Evolutionary conservation across 1,284 basidiomycete species (phyloP), one percentile per base, ranked within the genome.

Genomic region (Ceratobasidium sp.): DNA sequence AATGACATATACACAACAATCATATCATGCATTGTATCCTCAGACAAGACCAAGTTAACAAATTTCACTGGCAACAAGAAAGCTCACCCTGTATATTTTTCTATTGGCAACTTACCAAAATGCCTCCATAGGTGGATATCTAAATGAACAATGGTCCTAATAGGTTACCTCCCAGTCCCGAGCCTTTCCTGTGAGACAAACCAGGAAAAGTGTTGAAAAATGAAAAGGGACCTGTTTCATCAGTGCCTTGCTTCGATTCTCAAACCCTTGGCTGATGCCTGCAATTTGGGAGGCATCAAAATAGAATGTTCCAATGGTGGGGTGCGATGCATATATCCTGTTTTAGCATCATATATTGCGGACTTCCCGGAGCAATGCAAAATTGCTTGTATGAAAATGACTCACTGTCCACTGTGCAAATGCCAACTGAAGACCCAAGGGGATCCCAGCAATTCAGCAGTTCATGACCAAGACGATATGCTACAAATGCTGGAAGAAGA

Each of bases 211-310:
- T 53, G 54, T 5, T 21, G 30, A 16, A 21, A 56, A 7, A 33
- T 50, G 19, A 46, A 46, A 5, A 46, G 71, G 27, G 41, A 69
- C 2, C 58, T 74, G 1, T 74, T 72, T 30, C 74, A 74, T 50
- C 8, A 44, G 3, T 71, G 68, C 39, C 72, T 74, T 70, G 1
- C 29, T 11, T 9, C 57, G 3, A 27, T 74, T 8, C 52, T 73
- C 0, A 8, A 69, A 23, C 72, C 73, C 2, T 58, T 74, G 19
- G n/a, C 56, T 6, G 21, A 25, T 0, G 70, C 73, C 4, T 64
- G 68, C 3, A 25, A 25, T n/a, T n/a, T n/a, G 8, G 16, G 57
- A 0, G 73, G 73, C 11, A 47, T 68, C 16, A 19, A 59, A 8
- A 69, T 74, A 50, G 30, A 19, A 0, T 72, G 72, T 58, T 67